phyloP scores from a whole-genome alignment of 257 asterid genomes.

The Nicotiana knightiana region DNA sequence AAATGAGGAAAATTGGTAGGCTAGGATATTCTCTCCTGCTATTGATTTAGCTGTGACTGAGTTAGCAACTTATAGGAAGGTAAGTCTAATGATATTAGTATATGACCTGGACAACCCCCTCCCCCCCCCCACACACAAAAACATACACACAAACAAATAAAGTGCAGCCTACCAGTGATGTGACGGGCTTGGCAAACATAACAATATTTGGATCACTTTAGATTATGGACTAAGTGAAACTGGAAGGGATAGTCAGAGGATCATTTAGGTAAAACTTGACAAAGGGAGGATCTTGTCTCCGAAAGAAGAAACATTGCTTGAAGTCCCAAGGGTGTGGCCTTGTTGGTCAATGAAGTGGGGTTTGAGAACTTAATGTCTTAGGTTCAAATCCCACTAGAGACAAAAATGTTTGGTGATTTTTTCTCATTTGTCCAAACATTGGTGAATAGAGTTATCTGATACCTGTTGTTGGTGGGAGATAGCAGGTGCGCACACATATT shows the following conservation, averaged over 20 bases:
- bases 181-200: background rate
- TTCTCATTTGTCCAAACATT: too few relatives aligned
- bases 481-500: too few relatives aligned
- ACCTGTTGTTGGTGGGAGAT: too few relatives aligned
- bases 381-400: too few relatives aligned
- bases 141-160: background rate
- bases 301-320: background rate
- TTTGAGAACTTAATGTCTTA: too few relatives aligned
- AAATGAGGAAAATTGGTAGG: background rate
- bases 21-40: background rate
- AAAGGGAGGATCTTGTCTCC: background rate
- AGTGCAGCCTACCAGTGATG: background rate
- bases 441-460: too few relatives aligned
- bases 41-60: background rate
- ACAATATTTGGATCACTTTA: background rate
- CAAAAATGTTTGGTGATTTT: too few relatives aligned
- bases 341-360: too few relatives aligned
- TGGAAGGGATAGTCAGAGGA: background rate
- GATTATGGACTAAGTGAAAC: background rate
- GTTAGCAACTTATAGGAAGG: background rate
- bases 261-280: background rate
- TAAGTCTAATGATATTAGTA: background rate
- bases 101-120: background rate
- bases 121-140: background rate
- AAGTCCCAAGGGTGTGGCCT: too few relatives aligned